Percentiles rank a stretch among this genome's conserved stretches.
These are phyloP conservation scores for Gnomoniopsis sp. DNA, from an alignment of 2,329 filamentous ascomycete genomes.

Conservation along the genomic window DNA sequence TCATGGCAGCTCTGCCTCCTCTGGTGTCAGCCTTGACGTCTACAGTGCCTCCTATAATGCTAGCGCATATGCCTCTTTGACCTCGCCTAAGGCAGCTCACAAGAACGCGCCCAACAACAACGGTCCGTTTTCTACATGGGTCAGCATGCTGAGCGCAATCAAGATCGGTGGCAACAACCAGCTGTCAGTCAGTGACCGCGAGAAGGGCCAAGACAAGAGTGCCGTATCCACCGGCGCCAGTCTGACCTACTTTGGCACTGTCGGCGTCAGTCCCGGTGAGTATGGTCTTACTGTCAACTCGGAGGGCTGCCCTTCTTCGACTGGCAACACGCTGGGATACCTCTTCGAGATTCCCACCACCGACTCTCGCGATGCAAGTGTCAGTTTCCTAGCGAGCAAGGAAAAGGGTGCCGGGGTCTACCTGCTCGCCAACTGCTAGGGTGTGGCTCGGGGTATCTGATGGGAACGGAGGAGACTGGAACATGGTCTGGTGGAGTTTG, in stretches of 20 bases:
- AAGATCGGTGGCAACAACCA: background rate
- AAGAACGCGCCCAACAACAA: background rate
- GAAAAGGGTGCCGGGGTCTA: slow-evolving; percentile 14
- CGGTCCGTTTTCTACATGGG: slow-evolving; percentile 17
- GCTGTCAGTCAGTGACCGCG: background rate
- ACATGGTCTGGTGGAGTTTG: background rate
- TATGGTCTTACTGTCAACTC: slow-evolving; percentile 18
- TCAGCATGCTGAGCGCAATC: slow-evolving; percentile 14
- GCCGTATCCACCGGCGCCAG: background rate
- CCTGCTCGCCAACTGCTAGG: slow-evolving; percentile 15
- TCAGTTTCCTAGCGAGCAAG: slow-evolving; percentile 9
- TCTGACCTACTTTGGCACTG: slow-evolving; percentile 15
- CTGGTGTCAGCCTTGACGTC: slow-evolving; percentile 16
- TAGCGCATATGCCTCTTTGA: background rate
- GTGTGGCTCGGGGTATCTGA: background rate
- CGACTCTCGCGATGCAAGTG: slow-evolving; percentile 15
- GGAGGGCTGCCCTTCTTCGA: slow-evolving; percentile 8
- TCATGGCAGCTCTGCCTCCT: background rate
- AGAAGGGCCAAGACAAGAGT: slow-evolving; percentile 1
- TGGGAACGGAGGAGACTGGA: background rate
- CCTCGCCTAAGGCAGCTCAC: background rate
- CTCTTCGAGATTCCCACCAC: slow-evolving; percentile 17
- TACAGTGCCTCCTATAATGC: slow-evolving; percentile 17
- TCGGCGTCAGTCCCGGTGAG: slow-evolving; percentile 14
- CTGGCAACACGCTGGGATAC: slow-evolving; percentile 5